Base-by-base conservation (phyloP, 768 basidiomycete species). In the Leccinum barrowsii region DNA sequence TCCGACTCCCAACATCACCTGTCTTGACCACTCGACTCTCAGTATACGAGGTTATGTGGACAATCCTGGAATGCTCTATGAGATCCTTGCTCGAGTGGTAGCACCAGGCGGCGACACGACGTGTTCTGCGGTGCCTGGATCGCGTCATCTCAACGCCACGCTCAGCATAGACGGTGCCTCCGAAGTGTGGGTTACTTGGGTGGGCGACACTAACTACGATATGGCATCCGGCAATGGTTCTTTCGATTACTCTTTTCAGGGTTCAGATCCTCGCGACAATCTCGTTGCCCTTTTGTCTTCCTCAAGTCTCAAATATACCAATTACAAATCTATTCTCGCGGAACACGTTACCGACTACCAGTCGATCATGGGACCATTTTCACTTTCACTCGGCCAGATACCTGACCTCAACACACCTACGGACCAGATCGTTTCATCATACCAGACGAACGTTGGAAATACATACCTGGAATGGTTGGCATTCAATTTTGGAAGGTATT, bases 401-500 rank as follows among this genome's bases (percentile, higher is more conserved):
- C 78, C 87, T 3, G 76, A 84, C 55, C 65, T 86, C 35, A 55
- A 24, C 10, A 75, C 70, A 6, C 78, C 87, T 22, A 91, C 88
- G 15, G 81, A 89, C 66, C 74, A 78, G 59, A 73, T 90, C 32
- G 74, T 80, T 52, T 68, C 72, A 1, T 73, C 75, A 51, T 91
- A 91, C 65, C 65, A 76, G 54, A 75, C 78, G 12, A 80, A 83
- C 50, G 69, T 71, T 7, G 86, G 85, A 6, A 82, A 89, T 60
- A 65, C 79, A 32, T 90, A 90, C 65, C 62, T 91, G 24, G 89
- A 91, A 68, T 89, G 86, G 87, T 51, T 91, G 37, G 57, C 84
- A 60, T 90, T 90, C 72, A 89, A 90, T 67, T 85, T 78, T 63
- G 89, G 87, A 21, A 75, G 89, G 52, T 90, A 90, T 63, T 65